A percentile compares a stretch with the other conserved stretches of the same genome.
phyloP scores from a whole-genome alignment of 2,329 filamentous ascomycete species.

The Monascus ruber region DNA sequence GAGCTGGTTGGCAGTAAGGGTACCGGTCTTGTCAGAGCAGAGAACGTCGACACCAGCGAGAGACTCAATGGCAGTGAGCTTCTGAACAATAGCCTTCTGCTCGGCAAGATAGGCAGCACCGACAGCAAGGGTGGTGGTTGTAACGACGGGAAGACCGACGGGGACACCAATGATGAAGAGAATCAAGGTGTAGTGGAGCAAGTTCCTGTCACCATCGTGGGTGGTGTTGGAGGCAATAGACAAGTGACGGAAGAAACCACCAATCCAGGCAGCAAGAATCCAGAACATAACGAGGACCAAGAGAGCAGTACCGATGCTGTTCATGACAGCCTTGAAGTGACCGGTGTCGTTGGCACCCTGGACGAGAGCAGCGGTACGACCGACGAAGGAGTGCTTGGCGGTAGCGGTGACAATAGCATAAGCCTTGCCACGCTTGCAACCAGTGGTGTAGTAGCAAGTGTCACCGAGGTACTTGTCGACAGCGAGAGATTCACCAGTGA shows the following conservation, averaged over 20 bases:
- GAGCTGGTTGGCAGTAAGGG: conserved; percentile 50
- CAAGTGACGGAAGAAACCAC: conserved; percentile 64
- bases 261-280: conserved; percentile 65
- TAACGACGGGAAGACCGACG: conserved; percentile 69
- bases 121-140: conserved; percentile 65
- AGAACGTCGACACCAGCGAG: conserved; percentile 64
- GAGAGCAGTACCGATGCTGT: conserved; percentile 63
- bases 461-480: conserved; percentile 55
- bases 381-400: conserved; percentile 64
- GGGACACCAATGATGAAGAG: conserved; percentile 68
- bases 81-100: conserved; percentile 70
- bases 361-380: conserved; percentile 61
- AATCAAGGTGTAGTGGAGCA: conserved; percentile 58
- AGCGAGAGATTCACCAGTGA: conserved; percentile 69
- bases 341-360: conserved; percentile 65
- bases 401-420: conserved; percentile 58
- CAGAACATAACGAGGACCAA: conserved; percentile 68
- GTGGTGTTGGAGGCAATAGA: conserved; percentile 37
- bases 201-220: conserved; percentile 46
- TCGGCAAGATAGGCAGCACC: conserved; percentile 66
- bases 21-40: conserved; percentile 75
- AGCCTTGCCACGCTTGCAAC: conserved; percentile 69
- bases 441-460: conserved; percentile 65
- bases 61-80: conserved; percentile 67
- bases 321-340: conserved; percentile 76